Evolutionary conservation across 2,329 filamentous ascomycete species (phyloP).

Genomic region (Arthrobotrys megalospora): DNA sequence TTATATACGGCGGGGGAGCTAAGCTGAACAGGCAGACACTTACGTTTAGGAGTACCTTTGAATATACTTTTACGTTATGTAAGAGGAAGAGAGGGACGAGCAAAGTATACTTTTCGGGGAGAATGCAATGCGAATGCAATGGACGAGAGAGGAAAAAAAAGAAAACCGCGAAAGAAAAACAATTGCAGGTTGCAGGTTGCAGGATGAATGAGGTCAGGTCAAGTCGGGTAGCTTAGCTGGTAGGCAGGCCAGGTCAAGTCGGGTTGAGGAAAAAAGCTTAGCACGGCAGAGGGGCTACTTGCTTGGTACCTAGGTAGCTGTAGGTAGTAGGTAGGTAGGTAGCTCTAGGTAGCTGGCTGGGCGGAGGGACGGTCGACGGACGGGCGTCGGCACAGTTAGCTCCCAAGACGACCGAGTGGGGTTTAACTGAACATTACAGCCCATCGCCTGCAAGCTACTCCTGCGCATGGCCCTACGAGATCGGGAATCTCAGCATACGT

Average conservation of each 20-base stretch:
- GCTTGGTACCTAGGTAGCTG: too few relatives aligned
- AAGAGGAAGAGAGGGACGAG: background rate
- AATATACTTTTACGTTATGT: slow-evolving; percentile 30
- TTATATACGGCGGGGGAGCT: slow-evolving; percentile 35
- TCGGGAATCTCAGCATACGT: slow-evolving; percentile 56
- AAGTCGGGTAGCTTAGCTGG: too few relatives aligned
- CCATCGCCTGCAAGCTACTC: slow-evolving; percentile 48
- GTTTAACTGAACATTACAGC: background rate
- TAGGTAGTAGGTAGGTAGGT: slow-evolving; percentile 1
- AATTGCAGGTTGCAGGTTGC: background rate
- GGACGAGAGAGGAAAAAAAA: slow-evolving; percentile 20
- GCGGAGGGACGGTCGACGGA: slow-evolving; percentile 13
- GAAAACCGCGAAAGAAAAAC: background rate
- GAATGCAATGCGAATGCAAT: background rate
- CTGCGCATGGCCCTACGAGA: slow-evolving; percentile 54
- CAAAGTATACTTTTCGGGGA: background rate
- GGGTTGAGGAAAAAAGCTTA: slow-evolving; percentile 50
- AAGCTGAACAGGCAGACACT: background rate
- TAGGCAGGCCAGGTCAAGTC: background rate
- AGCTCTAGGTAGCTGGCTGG: too few relatives aligned
- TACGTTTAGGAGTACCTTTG: slow-evolving; percentile 8
- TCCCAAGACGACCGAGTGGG: slow-evolving; percentile 35
- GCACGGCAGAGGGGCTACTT: slow-evolving; percentile 22
- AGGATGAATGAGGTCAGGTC: background rate
- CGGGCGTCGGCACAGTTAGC: slow-evolving; percentile 33